A percentile compares a stretch with the other conserved stretches of the same genome.
phyloP scores from a whole-genome alignment of 2,329 filamentous ascomycete genomes.

The Exophiala calicioides region DNA sequence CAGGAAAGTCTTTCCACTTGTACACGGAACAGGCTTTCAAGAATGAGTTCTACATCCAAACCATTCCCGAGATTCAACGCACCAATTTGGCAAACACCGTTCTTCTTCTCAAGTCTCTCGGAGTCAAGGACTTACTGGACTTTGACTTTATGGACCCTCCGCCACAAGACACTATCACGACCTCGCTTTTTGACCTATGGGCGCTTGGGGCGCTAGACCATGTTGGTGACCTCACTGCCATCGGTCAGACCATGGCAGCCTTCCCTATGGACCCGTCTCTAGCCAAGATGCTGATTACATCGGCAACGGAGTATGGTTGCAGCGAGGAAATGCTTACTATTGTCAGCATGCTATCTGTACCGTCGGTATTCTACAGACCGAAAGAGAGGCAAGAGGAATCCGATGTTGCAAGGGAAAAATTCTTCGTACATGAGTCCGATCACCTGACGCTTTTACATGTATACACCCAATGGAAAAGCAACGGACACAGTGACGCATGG shows the following conservation, averaged over 20 bases:
- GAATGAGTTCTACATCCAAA: conserved; percentile 94
- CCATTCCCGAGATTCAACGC: conserved; percentile 95
- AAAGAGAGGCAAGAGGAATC: conserved; percentile 97
- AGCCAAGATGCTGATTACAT: conserved; percentile 91
- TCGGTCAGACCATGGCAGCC: conserved; percentile 91
- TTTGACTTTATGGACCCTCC: conserved; percentile 99
- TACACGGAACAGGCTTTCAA: conserved; percentile 94
- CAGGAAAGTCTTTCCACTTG: conserved; percentile 90
- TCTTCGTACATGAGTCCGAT: conserved; percentile 97
- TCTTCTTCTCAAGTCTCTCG: conserved; percentile 81
- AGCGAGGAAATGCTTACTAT: conserved; percentile 98
- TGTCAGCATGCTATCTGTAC: conserved; percentile 95
- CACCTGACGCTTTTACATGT: conserved; percentile 95
- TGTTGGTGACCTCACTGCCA: conserved; percentile 81
- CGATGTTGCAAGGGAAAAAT: conserved; percentile 92
- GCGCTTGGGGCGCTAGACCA: conserved; percentile 92
- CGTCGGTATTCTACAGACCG: conserved; percentile 93
- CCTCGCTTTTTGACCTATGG: conserved; percentile 96
- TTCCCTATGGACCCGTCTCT: conserved; percentile 98
- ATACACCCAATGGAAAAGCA: conserved; percentile 91
- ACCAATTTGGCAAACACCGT: conserved; percentile 87
- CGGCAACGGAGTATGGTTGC: conserved; percentile 84
- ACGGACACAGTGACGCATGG: conserved; percentile 88
- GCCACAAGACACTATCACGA: conserved; percentile 95
- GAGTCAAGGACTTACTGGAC: conserved; percentile 86